phyloP scores from a whole-genome alignment of 441 rosid genomes.

The Brassica hybrid region DNA sequence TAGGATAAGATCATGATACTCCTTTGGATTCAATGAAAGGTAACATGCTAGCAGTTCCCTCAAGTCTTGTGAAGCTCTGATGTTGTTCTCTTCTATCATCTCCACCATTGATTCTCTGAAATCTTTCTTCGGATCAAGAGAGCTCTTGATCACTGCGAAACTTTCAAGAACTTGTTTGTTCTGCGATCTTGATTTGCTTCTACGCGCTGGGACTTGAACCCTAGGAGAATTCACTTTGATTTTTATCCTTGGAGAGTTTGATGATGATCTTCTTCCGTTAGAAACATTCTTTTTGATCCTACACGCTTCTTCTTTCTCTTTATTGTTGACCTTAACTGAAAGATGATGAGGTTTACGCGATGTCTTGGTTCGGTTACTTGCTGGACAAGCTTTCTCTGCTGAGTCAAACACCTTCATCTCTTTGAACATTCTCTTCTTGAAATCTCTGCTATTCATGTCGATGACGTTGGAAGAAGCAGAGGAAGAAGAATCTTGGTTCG shows the following conservation, averaged over 20 bases:
- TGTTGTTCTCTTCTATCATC: too few species aligned
- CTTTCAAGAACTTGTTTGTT: conserved; percentile 47
- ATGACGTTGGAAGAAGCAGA: conserved; percentile 42
- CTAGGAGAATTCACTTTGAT: conserved; percentile 59
- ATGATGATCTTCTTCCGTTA: conserved; percentile 43
- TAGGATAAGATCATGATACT: conserved; percentile 58
- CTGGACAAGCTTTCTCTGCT: conserved; percentile 33
- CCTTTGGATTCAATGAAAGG: conserved; percentile 56
- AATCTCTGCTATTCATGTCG: conserved; percentile 42
- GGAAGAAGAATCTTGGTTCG: conserved; percentile 32
- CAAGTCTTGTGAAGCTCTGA: too few species aligned
- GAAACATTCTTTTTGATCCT: conserved; percentile 18
- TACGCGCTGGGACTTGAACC: conserved; percentile 39
- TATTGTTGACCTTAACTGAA: conserved; percentile 20
- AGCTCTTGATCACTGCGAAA: conserved; percentile 57
- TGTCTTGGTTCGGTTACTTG: conserved; percentile 36
- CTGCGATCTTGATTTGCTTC: conserved; percentile 37
- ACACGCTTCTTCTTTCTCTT: conserved; percentile 22
- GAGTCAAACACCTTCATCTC: conserved; percentile 35
- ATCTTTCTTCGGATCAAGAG: too few species aligned
- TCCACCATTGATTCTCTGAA: too few species aligned
- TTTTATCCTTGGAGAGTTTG: conserved; percentile 47
- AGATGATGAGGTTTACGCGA: conserved; percentile 24
- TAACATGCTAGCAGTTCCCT: too few species aligned
- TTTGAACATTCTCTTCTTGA: conserved; percentile 19